phyloP scores from a whole-genome alignment of 257 asterid species.

The Solanum lycopersicoides region DNA sequence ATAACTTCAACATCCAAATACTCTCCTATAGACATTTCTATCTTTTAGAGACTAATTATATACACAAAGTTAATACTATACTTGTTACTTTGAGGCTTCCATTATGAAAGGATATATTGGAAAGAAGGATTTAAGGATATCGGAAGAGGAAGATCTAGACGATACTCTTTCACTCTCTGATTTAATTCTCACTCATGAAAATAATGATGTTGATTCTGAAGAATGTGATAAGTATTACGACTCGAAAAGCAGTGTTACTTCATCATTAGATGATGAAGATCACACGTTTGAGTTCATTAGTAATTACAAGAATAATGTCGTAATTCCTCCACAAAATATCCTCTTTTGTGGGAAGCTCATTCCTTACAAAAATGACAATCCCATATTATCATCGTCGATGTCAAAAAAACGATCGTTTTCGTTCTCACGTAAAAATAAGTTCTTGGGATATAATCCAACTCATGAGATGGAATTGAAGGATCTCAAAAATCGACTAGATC shows the following conservation, averaged over 20 bases:
- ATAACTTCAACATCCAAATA: background rate
- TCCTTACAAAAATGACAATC: constrained; percentile 15
- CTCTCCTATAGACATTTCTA: background rate
- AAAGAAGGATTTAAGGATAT: background rate
- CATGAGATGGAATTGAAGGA: constrained; percentile 37
- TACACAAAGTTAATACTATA: background rate
- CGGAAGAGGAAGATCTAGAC: background rate
- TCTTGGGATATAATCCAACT: constrained; percentile 34
- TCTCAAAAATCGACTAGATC: constrained; percentile 46
- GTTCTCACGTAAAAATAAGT: background rate
- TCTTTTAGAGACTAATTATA: background rate
- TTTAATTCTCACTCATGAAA: background rate
- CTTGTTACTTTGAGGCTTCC: background rate
- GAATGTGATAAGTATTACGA: background rate
- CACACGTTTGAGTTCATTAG: constrained; percentile 9
- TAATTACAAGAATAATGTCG: background rate
- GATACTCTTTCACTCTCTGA: background rate
- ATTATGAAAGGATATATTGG: background rate
- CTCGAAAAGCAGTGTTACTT: background rate
- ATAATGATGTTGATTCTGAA: background rate
- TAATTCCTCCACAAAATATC: constrained; percentile 20
- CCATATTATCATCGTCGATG: background rate
- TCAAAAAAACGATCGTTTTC: background rate
- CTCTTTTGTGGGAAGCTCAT: constrained; percentile 60
- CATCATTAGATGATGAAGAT: background rate